Evolutionary conservation across 306 rosid genomes (phyloP).

Genomic region (Lotus japonicus): DNA sequence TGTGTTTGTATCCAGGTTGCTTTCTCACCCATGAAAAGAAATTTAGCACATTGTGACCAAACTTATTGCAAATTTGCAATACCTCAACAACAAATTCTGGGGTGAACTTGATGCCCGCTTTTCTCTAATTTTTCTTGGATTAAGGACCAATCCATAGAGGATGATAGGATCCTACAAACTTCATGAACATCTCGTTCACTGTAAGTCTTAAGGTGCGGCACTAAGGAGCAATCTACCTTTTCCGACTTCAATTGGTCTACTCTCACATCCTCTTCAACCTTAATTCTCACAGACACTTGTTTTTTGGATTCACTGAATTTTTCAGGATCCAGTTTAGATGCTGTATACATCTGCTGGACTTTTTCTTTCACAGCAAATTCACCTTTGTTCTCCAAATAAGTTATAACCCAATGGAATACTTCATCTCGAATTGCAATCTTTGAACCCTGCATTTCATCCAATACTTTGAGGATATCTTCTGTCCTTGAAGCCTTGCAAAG

Average conservation of each 20-base stretch:
- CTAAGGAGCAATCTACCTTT: constrained; percentile 7
- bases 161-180: constrained; percentile 46
- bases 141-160: constrained; percentile 46
- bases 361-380: constrained; percentile 39
- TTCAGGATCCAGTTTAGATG: constrained; percentile 33
- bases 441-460: constrained; percentile 58
- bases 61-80: constrained; percentile 39
- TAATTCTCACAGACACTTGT: constrained; percentile 20
- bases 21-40: constrained; percentile 82
- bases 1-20: constrained; percentile 50
- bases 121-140: constrained; percentile 53
- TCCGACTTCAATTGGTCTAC: constrained; percentile 21
- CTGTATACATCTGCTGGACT: constrained; percentile 50
- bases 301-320: constrained; percentile 20
- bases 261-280: constrained; percentile 20
- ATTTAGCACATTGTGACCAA: constrained; percentile 44
- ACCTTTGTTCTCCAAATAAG: constrained; percentile 53
- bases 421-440: constrained; percentile 38
- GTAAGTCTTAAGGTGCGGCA: constrained; percentile 32
- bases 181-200: constrained; percentile 41
- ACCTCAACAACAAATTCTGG: constrained; percentile 57
- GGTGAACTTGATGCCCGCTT: constrained; percentile 45
- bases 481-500: constrained; percentile 71
- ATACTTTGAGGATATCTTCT: constrained; percentile 56
- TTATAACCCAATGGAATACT: constrained; percentile 43